Evolutionary conservation across 768 basidiomycete genomes (phyloP).

Genomic region (Trametes cubensis): DNA sequence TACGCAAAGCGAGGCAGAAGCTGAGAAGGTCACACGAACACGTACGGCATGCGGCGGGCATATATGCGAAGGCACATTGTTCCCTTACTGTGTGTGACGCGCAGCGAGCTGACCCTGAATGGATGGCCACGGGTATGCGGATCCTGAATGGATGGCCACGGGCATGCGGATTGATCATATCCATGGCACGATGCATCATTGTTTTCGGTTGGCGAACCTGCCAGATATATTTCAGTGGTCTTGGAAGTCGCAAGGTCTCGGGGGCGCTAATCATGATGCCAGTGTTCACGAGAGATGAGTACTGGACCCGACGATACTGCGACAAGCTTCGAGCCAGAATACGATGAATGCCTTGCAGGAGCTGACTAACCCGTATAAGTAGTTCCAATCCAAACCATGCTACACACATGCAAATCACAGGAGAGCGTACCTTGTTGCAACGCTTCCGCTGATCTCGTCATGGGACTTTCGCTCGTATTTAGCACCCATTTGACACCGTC

Average conservation of each 20-base stretch:
- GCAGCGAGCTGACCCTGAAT: not conserved
- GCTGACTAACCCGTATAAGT: not conserved
- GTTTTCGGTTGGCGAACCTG: not conserved
- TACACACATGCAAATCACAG: not conserved
- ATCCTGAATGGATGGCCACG: not conserved
- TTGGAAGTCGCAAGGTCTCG: not conserved
- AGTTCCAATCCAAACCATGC: not conserved
- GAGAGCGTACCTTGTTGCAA: not conserved
- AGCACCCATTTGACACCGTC: not conserved
- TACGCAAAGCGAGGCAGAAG: not conserved
- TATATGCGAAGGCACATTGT: slow-evolving; percentile 21
- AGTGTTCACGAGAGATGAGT: not conserved
- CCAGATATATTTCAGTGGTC: not conserved
- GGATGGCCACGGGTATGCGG: not conserved
- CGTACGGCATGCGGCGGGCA: slow-evolving; percentile 9
- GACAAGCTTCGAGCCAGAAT: too few species aligned
- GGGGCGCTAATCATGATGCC: not conserved
- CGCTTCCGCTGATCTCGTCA: slow-evolving; percentile 13
- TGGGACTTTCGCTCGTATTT: not conserved
- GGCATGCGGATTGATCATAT: not conserved
- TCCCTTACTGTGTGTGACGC: not conserved
- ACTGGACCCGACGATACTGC: not conserved
- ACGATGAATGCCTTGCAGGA: not conserved
- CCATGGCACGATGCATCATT: not conserved
- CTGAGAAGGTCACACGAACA: slow-evolving; percentile 17